A percentile compares a stretch with the other conserved stretches of the same genome.
These are phyloP conservation scores for Solanum megistacrolobum DNA, from an alignment of 257 asterid species.

Conservation along the genomic window DNA sequence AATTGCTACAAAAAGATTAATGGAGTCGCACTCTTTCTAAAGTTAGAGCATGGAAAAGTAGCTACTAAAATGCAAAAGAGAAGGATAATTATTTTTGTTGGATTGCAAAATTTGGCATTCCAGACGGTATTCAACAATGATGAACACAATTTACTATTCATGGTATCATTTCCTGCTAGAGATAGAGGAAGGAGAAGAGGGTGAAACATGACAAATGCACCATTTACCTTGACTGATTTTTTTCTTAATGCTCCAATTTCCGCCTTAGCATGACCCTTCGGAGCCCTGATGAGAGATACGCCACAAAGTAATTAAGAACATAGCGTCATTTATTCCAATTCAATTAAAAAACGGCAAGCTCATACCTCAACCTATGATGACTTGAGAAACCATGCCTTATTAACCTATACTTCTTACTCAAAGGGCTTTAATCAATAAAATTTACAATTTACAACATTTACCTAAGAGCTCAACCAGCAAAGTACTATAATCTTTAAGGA, in stretches of 20 bases:
- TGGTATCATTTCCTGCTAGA: background rate
- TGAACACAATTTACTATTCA: background rate
- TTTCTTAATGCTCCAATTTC: slow-evolving; percentile 28
- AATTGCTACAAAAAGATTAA: background rate
- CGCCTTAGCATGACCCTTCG: slow-evolving; percentile 39
- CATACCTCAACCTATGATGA: background rate
- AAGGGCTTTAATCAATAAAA: background rate
- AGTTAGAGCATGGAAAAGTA: background rate
- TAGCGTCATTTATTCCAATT: background rate
- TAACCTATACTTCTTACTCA: background rate
- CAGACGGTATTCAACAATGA: background rate
- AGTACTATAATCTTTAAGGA: background rate
- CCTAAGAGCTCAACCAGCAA: background rate
- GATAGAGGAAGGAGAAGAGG: background rate
- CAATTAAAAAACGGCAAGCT: background rate
- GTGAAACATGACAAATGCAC: background rate
- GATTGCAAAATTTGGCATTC: background rate
- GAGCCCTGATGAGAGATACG: slow-evolving; percentile 33
- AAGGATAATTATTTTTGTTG: background rate
- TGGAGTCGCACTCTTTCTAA: background rate
- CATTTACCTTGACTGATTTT: slow-evolving; percentile 53
- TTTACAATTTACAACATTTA: background rate
- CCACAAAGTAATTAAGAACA: slow-evolving; percentile 5
- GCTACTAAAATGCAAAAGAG: background rate
- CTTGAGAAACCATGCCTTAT: background rate